Percentiles rank a stretch among this genome's conserved stretches.
Conservation (phyloP, 192 early-diverging fungal genomes). For the Backusella sp. region DNA sequence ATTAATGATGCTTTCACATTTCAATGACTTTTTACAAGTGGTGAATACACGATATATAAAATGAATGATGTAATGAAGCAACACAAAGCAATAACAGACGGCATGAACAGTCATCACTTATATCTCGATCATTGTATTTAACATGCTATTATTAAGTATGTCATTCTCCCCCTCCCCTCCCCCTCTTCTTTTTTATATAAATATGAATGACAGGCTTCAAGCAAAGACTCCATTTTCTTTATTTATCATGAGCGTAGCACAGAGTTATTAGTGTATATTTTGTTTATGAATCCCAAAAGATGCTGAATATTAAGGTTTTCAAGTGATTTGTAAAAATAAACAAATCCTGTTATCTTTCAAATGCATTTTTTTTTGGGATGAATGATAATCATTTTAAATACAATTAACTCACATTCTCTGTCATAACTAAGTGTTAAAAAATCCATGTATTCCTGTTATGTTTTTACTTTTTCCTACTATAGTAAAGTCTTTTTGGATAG, state of each 20-base stretch:
- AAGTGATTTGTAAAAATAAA: not conserved
- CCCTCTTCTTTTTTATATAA: not conserved
- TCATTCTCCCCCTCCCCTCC: not conserved
- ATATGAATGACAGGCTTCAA: not conserved
- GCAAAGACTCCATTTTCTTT: not conserved
- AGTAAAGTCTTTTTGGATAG: not conserved
- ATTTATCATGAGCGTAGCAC: not conserved
- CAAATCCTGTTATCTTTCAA: not conserved
- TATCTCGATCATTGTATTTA: not conserved
- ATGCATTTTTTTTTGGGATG: not conserved
- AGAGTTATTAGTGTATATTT: not conserved
- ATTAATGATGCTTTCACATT: not conserved
- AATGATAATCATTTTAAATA: not conserved
- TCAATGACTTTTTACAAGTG: not conserved
- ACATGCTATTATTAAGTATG: not conserved
- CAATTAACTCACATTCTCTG: not conserved
- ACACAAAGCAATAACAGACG: not conserved
- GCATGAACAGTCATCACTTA: not conserved
- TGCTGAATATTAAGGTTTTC: not conserved
- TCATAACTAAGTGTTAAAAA: not conserved
- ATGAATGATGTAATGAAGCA: not conserved
- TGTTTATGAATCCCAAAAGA: not conserved
- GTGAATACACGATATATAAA: not conserved
- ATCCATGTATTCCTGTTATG: not conserved
- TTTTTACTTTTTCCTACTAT: not conserved